Evolutionary conservation across 352 stramenopile genomes (phyloP).

Genomic region (Globisporangium carolinianum): DNA sequence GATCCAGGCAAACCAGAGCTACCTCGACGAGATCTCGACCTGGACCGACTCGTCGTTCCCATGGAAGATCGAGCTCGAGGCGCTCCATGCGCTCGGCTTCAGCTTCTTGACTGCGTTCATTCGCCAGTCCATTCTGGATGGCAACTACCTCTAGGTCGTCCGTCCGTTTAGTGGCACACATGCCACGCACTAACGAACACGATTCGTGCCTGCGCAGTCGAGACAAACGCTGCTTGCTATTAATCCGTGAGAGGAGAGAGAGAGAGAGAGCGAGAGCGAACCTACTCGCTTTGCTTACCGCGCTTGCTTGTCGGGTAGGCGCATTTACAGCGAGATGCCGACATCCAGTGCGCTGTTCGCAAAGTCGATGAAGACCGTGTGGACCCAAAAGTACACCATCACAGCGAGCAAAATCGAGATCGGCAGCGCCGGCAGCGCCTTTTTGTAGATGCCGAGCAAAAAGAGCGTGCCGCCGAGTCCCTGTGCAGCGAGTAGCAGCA

Average conservation of each 20-base stretch:
- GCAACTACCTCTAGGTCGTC: slow-evolving; percentile 24
- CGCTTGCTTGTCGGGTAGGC: too few relatives aligned
- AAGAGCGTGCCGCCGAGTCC: slow-evolving; percentile 93
- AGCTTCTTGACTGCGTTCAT: slow-evolving; percentile 62
- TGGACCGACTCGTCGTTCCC: slow-evolving; percentile 40
- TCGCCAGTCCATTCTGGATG: slow-evolving; percentile 31
- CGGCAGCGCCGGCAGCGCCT: slow-evolving; percentile 94
- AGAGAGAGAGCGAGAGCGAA: too few relatives aligned
- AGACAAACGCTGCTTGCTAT: background rate
- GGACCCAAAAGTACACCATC: slow-evolving; percentile 78
- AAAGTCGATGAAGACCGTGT: slow-evolving; percentile 65
- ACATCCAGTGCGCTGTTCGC: slow-evolving; percentile 29
- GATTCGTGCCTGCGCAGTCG: background rate
- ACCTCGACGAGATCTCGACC: slow-evolving; percentile 42
- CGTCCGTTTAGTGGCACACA: background rate
- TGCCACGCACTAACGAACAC: background rate
- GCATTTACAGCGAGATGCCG: slow-evolving; percentile 16
- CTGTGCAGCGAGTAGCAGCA: slow-evolving; percentile 16
- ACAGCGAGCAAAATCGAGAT: slow-evolving; percentile 89
- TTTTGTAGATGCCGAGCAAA: slow-evolving; percentile 93
- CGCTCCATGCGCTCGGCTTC: slow-evolving; percentile 71
- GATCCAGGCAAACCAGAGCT: slow-evolving; percentile 38
- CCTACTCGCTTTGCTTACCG: background rate
- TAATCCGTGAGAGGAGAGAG: background rate
- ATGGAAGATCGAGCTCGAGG: slow-evolving; percentile 80